Percentiles rank a stretch among this genome's conserved stretches.
These are phyloP conservation scores for Hypoxylon sp. DNA, from an alignment of 2,329 filamentous ascomycete species.

Conservation along the genomic window DNA sequence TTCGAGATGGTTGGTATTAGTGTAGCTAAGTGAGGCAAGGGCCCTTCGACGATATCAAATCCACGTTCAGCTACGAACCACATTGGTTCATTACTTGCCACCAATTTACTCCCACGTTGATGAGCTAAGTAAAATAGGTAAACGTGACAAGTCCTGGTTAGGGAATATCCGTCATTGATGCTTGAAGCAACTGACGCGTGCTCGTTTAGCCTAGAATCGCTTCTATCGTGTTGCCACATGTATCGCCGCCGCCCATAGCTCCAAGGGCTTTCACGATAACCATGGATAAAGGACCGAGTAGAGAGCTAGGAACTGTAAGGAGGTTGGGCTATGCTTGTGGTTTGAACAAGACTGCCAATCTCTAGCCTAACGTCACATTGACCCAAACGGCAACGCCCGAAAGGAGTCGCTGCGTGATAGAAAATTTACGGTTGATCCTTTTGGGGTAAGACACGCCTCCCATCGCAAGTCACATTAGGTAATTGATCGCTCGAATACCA, in stretches of 20 bases:
- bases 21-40: conserved; percentile 44
- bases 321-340: conserved; percentile 43
- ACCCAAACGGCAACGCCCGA: conserved; percentile 31
- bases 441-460: conserved; percentile 38
- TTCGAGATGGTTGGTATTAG: conserved; percentile 61
- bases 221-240: conserved; percentile 42
- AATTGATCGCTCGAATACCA: conserved; percentile 40
- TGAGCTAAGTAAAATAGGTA: conserved; percentile 47
- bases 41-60: conserved; percentile 57
- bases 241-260: conserved; percentile 53
- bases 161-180: conserved; percentile 36
- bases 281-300: conserved; percentile 41
- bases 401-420: conserved; percentile 30
- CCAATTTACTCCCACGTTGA: conserved; percentile 56
- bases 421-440: conserved; percentile 45
- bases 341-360: conserved; percentile 38
- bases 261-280: conserved; percentile 42
- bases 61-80: conserved; percentile 58
- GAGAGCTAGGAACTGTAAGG: conserved; percentile 39
- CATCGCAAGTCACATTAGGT: conserved; percentile 32
- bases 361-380: conserved; percentile 38
- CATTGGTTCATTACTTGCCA: conserved; percentile 58
- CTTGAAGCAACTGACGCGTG: conserved; percentile 33
- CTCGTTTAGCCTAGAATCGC: conserved; percentile 3
- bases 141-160: conserved; percentile 14